Evolutionary conservation across 129 eudicot species (phyloP), one percentile per base, ranked within the genome.

Genomic region (Pulicaria dysenterica): DNA sequence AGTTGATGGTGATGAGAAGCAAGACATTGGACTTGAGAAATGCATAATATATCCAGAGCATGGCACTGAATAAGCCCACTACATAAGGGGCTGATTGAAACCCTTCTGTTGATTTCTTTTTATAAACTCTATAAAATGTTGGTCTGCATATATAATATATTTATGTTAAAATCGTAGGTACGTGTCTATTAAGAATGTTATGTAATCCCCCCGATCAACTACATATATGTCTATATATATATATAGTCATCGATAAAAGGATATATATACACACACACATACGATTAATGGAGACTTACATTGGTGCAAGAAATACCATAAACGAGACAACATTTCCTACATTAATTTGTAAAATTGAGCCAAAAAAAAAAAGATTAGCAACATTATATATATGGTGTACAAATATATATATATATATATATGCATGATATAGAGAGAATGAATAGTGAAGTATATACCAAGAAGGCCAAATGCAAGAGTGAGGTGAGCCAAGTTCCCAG

Each of bases 41-140:
- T 13, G 92, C 96, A 12, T 89, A 89, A 49, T 86, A 86, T 37
- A 89, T 79, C 92, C 89, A 89, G n/a, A 89, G 83, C 87, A 86
- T 77, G 0, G 96, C 84, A 48, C 92, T 89, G 81, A 86, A 89
- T 53, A 89, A 73, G 8, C 83, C 90, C n/a, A 89, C 86, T 19
- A 89, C 88, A 63, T 89, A 86, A 0, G 96, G 96, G 5, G 84
- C 66, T 1, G 88, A 84, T 44, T 89, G 92, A 74, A 79, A 89
- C 70, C 89, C 92, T 65, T 84, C 85, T 0, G 90, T 86, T 13
- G 92, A 82, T 84, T 84, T 86, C 80, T 75, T 86, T 81, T 89
- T 84, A 77, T 84, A 86, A 7, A 89, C 78, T 45, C 66, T 64
- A 19, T 74, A 80, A 40, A 89, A 89, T 2, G 96, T 89, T 16